Base-by-base conservation (phyloP, 1,284 basidiomycete genomes). In the Apiotrichum montevideense region DNA sequence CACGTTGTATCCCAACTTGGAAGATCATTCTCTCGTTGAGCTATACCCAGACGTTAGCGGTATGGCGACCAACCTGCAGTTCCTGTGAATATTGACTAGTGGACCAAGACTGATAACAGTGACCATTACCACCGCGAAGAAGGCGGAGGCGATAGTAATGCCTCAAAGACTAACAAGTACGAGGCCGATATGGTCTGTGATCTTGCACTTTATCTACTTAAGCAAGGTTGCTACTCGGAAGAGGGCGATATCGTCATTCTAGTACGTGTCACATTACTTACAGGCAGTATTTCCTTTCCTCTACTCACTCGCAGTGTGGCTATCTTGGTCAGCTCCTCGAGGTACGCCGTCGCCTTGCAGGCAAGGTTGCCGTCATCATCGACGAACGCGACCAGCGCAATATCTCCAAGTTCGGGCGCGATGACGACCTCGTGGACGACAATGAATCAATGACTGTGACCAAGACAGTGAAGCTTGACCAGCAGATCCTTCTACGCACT, bases 111-210 rank as follows among this genome's bases (percentile, higher is more conserved):
- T 3, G 39, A 11, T 7, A 34, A 42, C 14, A 49, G 47, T 29
- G 40, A 78, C 29, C 29, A 87, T 62, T 68, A 63, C 4, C 76
- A 86, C 66, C 69, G 65, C 45, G 85, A 87, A 67, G 81, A 78
- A 35, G 37, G 37, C 1, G 80, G 78, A 4, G 72, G 64, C 7
- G 83, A 84, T 11, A 85, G 87, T 37, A 80, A 81, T 0, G 78
- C 79, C 0, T 84, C 82, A 56, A 87, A 84, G 63, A 83, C 78
- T 66, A 88, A 88, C 61, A 70, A 66, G 7, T 85, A 81, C 55
- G 87, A 89, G 86, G 85, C 85, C 6, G 66, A 76, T 5, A 86
- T 88, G 84, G 84, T 85, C 51, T 79, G 80, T 46, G 86, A 87
- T 59, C 77, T 88, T 1, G 85, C 87, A 2, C 66, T 85, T 2